These are phyloP conservation scores for Asterochloris erici DNA, from an alignment of 139 green algal species.

Conservation along the genomic window DNA sequence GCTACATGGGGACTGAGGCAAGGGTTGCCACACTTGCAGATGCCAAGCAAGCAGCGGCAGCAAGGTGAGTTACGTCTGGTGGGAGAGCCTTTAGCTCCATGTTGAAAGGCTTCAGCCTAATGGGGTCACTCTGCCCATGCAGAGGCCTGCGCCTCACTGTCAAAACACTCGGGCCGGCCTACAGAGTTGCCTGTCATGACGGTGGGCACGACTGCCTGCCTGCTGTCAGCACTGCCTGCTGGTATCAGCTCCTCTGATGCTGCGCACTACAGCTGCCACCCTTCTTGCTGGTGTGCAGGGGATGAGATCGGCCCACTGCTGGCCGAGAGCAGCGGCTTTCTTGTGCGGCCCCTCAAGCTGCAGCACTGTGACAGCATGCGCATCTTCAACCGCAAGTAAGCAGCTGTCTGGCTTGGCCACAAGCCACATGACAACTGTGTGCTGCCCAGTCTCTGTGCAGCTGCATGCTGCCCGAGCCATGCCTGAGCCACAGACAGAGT, in stretches of 20 bases:
- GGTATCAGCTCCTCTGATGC: background rate
- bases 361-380: slow-evolving; percentile 82
- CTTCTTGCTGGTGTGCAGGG: background rate
- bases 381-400: slow-evolving; percentile 47
- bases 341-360: slow-evolving; percentile 48
- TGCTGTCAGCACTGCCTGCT: background rate
- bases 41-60: no score
- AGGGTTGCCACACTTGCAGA: no score
- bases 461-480: no score
- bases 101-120: background rate
- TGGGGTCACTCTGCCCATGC: background rate
- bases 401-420: background rate
- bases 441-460: background rate
- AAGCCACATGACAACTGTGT: background rate
- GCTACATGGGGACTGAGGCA: no score
- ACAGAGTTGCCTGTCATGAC: slow-evolving; percentile 8
- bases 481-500: background rate
- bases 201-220: background rate
- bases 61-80: no score
- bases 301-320: slow-evolving; percentile 29
- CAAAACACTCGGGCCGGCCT: slow-evolving; percentile 1
- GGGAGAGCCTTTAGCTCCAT: no score
- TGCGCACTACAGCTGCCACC: background rate
- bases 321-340: slow-evolving; percentile 63
- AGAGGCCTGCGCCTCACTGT: slow-evolving; percentile 7